phyloP scores from a whole-genome alignment of 2,329 filamentous ascomycete species.

The Alternaria sp. region DNA sequence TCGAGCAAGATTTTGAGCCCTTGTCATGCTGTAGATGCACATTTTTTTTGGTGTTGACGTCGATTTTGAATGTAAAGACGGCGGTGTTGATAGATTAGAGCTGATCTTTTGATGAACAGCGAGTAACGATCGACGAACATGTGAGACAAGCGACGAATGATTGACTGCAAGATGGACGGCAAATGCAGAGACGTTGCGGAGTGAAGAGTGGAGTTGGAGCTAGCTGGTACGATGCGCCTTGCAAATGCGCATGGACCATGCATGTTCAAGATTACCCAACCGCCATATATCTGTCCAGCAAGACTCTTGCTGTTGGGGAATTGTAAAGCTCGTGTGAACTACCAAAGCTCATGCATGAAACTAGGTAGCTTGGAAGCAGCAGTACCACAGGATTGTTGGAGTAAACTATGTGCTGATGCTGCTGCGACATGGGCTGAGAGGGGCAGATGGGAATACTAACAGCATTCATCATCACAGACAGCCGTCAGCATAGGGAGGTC shows the following conservation, averaged over 20 bases:
- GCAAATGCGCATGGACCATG: slow-evolving; percentile 23
- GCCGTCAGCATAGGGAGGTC: background rate
- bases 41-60: background rate
- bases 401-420: slow-evolving; percentile 4
- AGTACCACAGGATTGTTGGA: background rate
- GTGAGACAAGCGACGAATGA: background rate
- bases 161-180: slow-evolving; percentile 6
- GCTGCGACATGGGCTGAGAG: background rate
- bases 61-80: background rate
- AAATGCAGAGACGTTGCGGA: slow-evolving; percentile 20
- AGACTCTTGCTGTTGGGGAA: slow-evolving; percentile 1
- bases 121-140: background rate
- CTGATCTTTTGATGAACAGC: background rate
- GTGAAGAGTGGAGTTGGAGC: slow-evolving; percentile 17
- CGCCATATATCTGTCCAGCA: slow-evolving; percentile 17
- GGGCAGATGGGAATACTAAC: background rate
- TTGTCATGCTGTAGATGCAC: slow-evolving; percentile 17
- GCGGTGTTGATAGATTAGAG: background rate
- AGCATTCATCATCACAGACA: background rate
- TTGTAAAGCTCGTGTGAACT: background rate
- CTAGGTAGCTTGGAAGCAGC: background rate
- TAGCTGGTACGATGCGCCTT: slow-evolving; percentile 14
- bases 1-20: slow-evolving; percentile 23
- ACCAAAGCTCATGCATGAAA: background rate
- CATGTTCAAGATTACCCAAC: slow-evolving; percentile 21